Percentiles rank a stretch among this genome's conserved stretches.
Evolutionary conservation across 495 filamentous ascomycete species (phyloP).

Genomic region (Lindgomyces ingoldianus): DNA sequence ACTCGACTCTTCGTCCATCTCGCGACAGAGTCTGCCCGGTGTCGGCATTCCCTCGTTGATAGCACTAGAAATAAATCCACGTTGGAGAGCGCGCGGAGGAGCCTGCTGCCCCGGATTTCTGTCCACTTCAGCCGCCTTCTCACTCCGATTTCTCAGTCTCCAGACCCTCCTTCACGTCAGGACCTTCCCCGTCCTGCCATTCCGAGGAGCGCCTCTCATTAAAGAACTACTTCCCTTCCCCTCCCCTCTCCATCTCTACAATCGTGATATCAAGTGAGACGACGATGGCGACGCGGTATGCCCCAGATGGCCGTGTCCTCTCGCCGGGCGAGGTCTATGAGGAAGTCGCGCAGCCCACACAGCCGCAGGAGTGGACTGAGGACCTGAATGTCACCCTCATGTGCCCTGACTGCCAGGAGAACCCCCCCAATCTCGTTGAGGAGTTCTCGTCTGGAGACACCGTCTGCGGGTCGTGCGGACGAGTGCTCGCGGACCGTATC

Average conservation of each 20-base stretch:
- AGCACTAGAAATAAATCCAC: background rate
- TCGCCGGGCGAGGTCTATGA: slow-evolving; percentile 46
- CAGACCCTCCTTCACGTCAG: background rate
- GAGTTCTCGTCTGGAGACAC: slow-evolving; percentile 90
- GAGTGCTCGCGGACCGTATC: slow-evolving; percentile 87
- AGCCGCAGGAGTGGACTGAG: slow-evolving; percentile 59
- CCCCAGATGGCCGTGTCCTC: slow-evolving; percentile 40
- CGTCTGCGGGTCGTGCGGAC: slow-evolving; percentile 85
- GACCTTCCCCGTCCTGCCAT: background rate
- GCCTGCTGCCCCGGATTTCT: background rate
- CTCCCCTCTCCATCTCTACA: background rate
- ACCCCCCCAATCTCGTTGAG: slow-evolving; percentile 87
- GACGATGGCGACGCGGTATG: background rate
- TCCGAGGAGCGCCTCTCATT: background rate
- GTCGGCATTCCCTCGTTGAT: slow-evolving; percentile 24
- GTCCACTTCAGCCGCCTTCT: background rate
- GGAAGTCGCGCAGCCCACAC: slow-evolving; percentile 15
- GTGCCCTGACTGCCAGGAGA: slow-evolving; percentile 87
- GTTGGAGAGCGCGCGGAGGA: background rate
- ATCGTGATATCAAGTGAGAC: slow-evolving; percentile 6
- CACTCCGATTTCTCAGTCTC: background rate
- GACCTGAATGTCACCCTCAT: slow-evolving; percentile 82
- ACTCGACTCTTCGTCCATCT: background rate
- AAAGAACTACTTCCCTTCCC: background rate
- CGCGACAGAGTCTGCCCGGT: slow-evolving; percentile 2